Base-by-base conservation (phyloP, 192 early-diverging fungal species). In the Blastocladiella britannica region DNA sequence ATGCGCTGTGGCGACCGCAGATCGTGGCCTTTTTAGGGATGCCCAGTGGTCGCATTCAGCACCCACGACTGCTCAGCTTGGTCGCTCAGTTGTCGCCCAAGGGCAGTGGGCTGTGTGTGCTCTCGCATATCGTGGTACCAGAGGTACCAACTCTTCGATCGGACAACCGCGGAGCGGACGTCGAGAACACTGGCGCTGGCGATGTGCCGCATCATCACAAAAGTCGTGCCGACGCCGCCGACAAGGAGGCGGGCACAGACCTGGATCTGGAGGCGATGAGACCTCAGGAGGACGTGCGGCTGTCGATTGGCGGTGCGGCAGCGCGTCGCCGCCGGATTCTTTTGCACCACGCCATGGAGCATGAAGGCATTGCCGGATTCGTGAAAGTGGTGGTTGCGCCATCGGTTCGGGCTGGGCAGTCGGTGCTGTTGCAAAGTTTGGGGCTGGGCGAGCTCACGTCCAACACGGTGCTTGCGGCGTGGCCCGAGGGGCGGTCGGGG, bases 371-470 rank as follows among this genome's bases (percentile, higher is more conserved):
- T 9, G 15, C 15, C 37, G 37, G 37, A 20, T 47, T 47, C 4
- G 37, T 47, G 37, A 47, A 47, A 6, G 37, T 47, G 37, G 12
- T 47, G 12, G 37, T 47, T 20, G 57, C 25, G 47, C 57, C 57
- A 25, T 51, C 15, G 7, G 25, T 28, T 12, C 47, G 26, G 28
- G 25, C 25, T 5, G 57, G 57, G 29, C 24, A 51, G 47, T 25
- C 26, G 23, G 23, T 58, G 29, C 5, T 58, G 23, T 4, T 58
- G 23, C 57, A 58, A 25, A 12, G 31, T 18, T 29, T 51, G 8
- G 57, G 57, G 25, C 47, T 58, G 9, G 37, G 37, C 37, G 37
- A 47, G 15, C 37, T 47, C 37, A 51, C 57, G 26, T 23, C 57
- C 22, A 58, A 58, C 29, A 58, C 57, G 5, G 47, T 58, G 2